phyloP scores from a whole-genome alignment of 305 asterid species.

The Rubia peregrina region DNA sequence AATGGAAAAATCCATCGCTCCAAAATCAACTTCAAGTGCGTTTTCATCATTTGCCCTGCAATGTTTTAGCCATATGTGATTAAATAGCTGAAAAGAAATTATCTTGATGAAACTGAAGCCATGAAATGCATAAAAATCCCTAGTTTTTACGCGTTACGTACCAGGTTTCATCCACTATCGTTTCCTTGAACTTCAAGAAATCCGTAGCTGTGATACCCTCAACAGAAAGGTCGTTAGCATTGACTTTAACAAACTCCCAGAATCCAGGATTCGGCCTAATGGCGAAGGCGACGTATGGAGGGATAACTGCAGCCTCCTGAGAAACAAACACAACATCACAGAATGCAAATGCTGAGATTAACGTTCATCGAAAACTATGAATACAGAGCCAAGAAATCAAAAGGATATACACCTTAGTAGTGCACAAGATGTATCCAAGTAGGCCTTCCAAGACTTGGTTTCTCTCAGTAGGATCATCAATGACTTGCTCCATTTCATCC shows the following conservation, averaged over 20 bases:
- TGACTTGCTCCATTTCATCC: constrained; percentile 72
- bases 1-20: constrained; percentile 58
- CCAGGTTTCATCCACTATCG: constrained; percentile 62
- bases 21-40: constrained; percentile 81
- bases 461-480: constrained; percentile 60
- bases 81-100: neutral
- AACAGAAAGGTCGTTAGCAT: constrained; percentile 68
- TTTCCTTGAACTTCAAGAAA: constrained; percentile 79
- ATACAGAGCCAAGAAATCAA: neutral
- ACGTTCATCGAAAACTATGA: neutral
- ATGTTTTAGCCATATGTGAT: constrained; percentile 2
- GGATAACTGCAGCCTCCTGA: constrained; percentile 90
- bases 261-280: constrained; percentile 76
- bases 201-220: constrained; percentile 63
- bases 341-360: neutral
- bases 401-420: constrained; percentile 50
- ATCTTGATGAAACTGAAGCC: neutral
- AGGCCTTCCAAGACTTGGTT: constrained; percentile 63
- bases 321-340: constrained; percentile 6
- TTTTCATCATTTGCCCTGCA: constrained; percentile 87
- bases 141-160: constrained; percentile 15
- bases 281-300: constrained; percentile 72
- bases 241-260: constrained; percentile 85
- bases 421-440: constrained; percentile 82
- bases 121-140: neutral